A percentile compares a stretch with the other conserved stretches of the same genome.
Evolutionary conservation across 768 basidiomycete genomes (phyloP).

Genomic region (Fomitopsis serialis): DNA sequence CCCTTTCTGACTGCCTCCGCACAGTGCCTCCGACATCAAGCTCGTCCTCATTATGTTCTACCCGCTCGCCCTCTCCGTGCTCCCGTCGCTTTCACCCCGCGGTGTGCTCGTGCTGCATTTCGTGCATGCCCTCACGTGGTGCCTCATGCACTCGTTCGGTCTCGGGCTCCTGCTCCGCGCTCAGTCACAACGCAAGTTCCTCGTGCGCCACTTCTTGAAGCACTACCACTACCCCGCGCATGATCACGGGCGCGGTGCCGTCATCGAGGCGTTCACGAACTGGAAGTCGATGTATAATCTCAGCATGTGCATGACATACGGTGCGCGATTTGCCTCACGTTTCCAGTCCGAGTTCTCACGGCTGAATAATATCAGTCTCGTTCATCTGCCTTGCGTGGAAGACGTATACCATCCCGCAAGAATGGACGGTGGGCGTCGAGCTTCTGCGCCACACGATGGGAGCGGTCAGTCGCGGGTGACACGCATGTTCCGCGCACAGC

Average conservation of each 20-base stretch:
- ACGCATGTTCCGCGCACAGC: background rate
- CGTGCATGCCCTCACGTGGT: conserved; percentile 80
- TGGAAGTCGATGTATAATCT: conserved; percentile 94
- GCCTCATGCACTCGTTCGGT: conserved; percentile 81
- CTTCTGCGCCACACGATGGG: conserved; percentile 87
- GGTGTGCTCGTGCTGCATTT: conserved; percentile 65
- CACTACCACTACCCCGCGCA: conserved; percentile 83
- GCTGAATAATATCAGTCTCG: conserved; percentile 51
- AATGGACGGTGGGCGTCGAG: conserved; percentile 87
- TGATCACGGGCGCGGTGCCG: conserved; percentile 67
- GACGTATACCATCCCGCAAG: conserved; percentile 73
- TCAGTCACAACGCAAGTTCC: conserved; percentile 81
- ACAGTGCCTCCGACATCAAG: conserved; percentile 81
- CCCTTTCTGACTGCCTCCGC: background rate
- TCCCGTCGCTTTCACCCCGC: conserved; percentile 51
- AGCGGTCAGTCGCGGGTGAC: conserved; percentile 42
- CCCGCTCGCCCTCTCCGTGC: conserved; percentile 47
- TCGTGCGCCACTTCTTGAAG: conserved; percentile 92
- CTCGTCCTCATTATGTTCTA: conserved; percentile 74
- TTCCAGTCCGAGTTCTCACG: background rate
- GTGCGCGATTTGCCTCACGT: conserved; percentile 33
- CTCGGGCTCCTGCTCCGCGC: conserved; percentile 79
- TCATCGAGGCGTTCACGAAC: conserved; percentile 91
- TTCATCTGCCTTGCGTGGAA: conserved; percentile 85
- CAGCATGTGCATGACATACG: conserved; percentile 92